Evolutionary conservation across 305 asterid species (phyloP).

Genomic region (Fraxinus velutina): DNA sequence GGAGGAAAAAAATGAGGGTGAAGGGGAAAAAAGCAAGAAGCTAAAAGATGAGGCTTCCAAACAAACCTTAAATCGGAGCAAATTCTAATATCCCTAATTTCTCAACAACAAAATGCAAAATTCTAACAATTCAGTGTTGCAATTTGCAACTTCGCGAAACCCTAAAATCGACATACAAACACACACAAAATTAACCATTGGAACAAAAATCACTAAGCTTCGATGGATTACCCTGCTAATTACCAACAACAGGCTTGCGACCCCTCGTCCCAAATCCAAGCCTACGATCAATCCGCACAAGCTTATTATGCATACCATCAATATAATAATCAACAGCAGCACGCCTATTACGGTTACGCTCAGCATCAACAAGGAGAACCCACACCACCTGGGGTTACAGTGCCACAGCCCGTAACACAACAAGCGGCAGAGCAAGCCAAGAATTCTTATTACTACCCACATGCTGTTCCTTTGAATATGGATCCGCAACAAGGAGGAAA

Average conservation of each 20-base stretch:
- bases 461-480: slow-evolving; percentile 15
- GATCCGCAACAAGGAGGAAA: slow-evolving; percentile 28
- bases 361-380: slow-evolving; percentile 43
- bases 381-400: slow-evolving; percentile 42
- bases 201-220: background rate
- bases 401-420: slow-evolving; percentile 7
- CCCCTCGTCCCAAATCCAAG: slow-evolving; percentile 33
- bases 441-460: slow-evolving; percentile 21
- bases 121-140: background rate
- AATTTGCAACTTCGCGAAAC: background rate
- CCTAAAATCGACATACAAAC: background rate
- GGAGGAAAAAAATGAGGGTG: background rate
- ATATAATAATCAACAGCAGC: slow-evolving; percentile 26
- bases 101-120: background rate
- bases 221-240: slow-evolving; percentile 27
- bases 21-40: background rate
- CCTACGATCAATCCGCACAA: slow-evolving; percentile 28
- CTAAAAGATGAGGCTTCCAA: background rate
- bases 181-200: background rate
- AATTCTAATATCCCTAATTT: background rate
- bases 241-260: slow-evolving; percentile 29
- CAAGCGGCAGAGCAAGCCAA: slow-evolving; percentile 1
- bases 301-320: slow-evolving; percentile 36
- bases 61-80: background rate
- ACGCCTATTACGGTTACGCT: slow-evolving; percentile 26